Evolutionary conservation across 306 rosid genomes (phyloP).

Genomic region (Prunus mume): DNA sequence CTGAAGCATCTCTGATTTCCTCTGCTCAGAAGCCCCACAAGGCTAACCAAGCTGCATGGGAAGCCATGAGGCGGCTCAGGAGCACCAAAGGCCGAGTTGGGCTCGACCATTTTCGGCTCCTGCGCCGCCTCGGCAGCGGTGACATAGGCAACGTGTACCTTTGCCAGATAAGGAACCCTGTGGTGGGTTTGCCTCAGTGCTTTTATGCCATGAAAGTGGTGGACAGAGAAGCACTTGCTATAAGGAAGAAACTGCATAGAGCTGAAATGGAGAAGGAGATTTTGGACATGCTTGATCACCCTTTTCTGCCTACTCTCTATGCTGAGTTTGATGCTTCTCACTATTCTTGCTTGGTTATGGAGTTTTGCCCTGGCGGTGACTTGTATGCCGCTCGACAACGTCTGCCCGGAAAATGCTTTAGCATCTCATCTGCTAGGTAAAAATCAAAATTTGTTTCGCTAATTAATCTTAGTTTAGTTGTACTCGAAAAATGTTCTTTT

Average conservation of each 20-base stretch:
- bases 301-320: slow-evolving; percentile 82
- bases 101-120: slow-evolving; percentile 74
- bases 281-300: slow-evolving; percentile 81
- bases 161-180: slow-evolving; percentile 79
- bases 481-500: not conserved
- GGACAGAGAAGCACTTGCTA: slow-evolving; percentile 81
- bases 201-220: slow-evolving; percentile 96
- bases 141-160: slow-evolving; percentile 92
- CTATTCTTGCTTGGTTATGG: slow-evolving; percentile 94
- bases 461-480: slow-evolving; percentile 1
- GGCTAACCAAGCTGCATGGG: slow-evolving; percentile 88
- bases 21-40: slow-evolving; percentile 74
- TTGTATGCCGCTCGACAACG: slow-evolving; percentile 81
- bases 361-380: slow-evolving; percentile 98
- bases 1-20: slow-evolving; percentile 30
- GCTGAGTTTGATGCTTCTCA: slow-evolving; percentile 92
- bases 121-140: slow-evolving; percentile 81
- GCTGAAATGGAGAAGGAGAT: slow-evolving; percentile 96
- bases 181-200: slow-evolving; percentile 64
- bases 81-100: slow-evolving; percentile 59
- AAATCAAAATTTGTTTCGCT: not conserved
- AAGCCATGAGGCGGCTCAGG: slow-evolving; percentile 69
- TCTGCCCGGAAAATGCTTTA: slow-evolving; percentile 65
- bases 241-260: slow-evolving; percentile 75
- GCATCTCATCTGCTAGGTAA: slow-evolving; percentile 71